These are phyloP conservation scores for Coemansia sp. DNA, from an alignment of 192 early-diverging fungal species.

Conservation along the genomic window DNA sequence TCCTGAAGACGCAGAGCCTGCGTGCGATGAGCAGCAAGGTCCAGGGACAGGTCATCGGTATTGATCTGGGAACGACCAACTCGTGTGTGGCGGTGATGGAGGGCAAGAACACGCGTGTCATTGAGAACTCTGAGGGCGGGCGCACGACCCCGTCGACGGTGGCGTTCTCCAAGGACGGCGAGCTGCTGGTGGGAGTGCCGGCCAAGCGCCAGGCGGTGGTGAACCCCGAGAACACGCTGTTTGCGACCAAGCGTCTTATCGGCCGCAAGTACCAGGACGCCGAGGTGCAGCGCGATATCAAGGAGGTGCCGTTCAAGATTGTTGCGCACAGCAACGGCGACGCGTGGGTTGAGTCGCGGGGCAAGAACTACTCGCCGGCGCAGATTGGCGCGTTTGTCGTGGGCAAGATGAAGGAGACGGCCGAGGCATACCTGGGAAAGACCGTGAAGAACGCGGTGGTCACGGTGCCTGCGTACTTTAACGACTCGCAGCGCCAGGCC, in stretches of 20 bases:
- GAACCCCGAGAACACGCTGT: slow-evolving; percentile 98
- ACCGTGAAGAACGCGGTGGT: slow-evolving; percentile 87
- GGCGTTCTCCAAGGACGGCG: slow-evolving; percentile 94
- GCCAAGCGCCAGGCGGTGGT: slow-evolving; percentile 99
- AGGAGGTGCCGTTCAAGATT: slow-evolving; percentile 93
- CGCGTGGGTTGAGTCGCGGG: slow-evolving; percentile 96
- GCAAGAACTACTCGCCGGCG: slow-evolving; percentile 92
- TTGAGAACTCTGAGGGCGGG: slow-evolving; percentile 96
- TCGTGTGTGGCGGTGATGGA: slow-evolving; percentile 99
- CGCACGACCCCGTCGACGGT: slow-evolving; percentile 97
- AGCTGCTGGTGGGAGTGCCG: slow-evolving; percentile 92
- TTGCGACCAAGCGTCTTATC: slow-evolving; percentile 96
- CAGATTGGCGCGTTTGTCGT: slow-evolving; percentile 97
- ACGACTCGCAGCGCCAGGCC: slow-evolving; percentile 96
- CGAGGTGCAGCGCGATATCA: slow-evolving; percentile 87
- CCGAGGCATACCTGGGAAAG: slow-evolving; percentile 77
- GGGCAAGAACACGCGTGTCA: slow-evolving; percentile 94
- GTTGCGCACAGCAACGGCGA: slow-evolving; percentile 93
- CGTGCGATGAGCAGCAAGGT: slow-evolving; percentile 62
- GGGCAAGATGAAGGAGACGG: slow-evolving; percentile 99
- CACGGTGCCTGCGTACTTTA: slow-evolving; percentile 99
- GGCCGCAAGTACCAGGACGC: slow-evolving; percentile 89
- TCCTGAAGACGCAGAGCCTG: slow-evolving; percentile 26
- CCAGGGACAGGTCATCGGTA: slow-evolving; percentile 87
- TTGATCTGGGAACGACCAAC: slow-evolving; percentile 99